phyloP scores from a whole-genome alignment of 495 filamentous ascomycete genomes.

The Penicillium chermesinum region DNA sequence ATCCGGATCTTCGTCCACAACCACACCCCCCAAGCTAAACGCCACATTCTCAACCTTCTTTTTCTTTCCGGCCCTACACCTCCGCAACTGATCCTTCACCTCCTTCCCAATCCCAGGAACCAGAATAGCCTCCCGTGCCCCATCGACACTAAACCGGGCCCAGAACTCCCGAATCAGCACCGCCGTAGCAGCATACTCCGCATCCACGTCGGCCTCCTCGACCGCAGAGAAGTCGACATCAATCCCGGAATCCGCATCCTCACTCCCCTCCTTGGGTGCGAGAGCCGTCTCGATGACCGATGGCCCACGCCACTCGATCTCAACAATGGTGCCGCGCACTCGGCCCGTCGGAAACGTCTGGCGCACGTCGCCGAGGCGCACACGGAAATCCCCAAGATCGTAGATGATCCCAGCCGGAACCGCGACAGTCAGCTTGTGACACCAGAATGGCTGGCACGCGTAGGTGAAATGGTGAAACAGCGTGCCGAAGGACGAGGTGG shows the following conservation, averaged over 20 bases:
- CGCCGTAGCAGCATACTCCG: conserved; percentile 37
- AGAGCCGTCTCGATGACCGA: conserved; percentile 31
- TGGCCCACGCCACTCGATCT: conserved; percentile 41
- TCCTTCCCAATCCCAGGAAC: conserved; percentile 41
- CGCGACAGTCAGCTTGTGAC: conserved; percentile 35
- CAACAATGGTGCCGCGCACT: conserved; percentile 38
- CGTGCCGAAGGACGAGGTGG: conserved; percentile 25
- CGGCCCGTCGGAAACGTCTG: conserved; percentile 37
- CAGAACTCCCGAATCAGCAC: conserved; percentile 42
- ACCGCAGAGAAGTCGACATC: conserved; percentile 28
- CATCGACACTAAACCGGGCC: conserved; percentile 29
- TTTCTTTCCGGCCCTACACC: conserved; percentile 10
- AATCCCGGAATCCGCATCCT: conserved; percentile 24
- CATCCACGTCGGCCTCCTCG: conserved; percentile 39
- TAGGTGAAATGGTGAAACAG: conserved; percentile 43
- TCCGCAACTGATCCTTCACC: conserved; percentile 27
- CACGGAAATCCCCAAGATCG: conserved; percentile 41
- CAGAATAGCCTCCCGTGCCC: conserved; percentile 39
- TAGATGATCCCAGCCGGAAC: conserved; percentile 40
- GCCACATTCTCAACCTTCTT: conserved; percentile 6
- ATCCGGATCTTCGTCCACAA: conserved; percentile 31
- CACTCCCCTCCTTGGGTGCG: background rate
- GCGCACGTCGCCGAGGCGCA: conserved; percentile 42
- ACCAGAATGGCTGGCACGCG: conserved; percentile 45
- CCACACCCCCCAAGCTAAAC: conserved; percentile 2